Evolutionary conservation across 805 yeast genomes (phyloP), one percentile per base, ranked within the genome.

Genomic region (Sugiyamaella mastotermitis): DNA sequence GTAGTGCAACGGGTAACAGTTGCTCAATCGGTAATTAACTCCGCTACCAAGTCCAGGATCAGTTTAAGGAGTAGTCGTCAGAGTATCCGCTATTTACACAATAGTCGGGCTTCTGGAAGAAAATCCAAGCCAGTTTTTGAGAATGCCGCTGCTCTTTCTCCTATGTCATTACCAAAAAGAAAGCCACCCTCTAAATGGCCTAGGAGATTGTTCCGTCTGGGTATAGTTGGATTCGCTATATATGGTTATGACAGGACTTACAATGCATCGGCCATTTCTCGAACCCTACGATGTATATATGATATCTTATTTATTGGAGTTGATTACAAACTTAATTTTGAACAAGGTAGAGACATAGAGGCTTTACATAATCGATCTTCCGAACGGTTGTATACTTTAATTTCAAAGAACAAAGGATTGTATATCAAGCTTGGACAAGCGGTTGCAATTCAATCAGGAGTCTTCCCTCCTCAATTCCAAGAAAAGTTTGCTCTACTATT

Each of bases 351-450:
- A 14, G 73, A 64, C 55, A 60, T 77, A n/a, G 70, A 68, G 15
- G 68, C 69, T 0, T 56, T 83, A 7, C 92, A 83, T 48, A 76
- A 74, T 41, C 57, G 73, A 19, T 72, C 74, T 25, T 74, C 90
- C 3, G 69, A 66, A 14, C 55, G 77, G 31, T 49, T 77, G 36
- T 66, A 65, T 47, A 51, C 68, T 31, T 53, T 77, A 36, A 52
- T 76, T 40, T 53, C 56, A 25, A 51, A 51, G 9, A 76, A 76
- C 51, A 72, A 69, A 46, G 82, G 83, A 1, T 64, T 83, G 14
- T 83, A 80, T 53, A 78, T 83, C 55, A 83, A 83, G 55, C 58
- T 80, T 48, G 94, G 92, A 17, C 92, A 83, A 65, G 79, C 83
- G 36, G 69, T 83, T 32, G 90, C 92, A 2, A 76, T 82, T 51